Evolutionary conservation across 768 basidiomycete genomes (phyloP).

Genomic region (Termitomyces sp.): DNA sequence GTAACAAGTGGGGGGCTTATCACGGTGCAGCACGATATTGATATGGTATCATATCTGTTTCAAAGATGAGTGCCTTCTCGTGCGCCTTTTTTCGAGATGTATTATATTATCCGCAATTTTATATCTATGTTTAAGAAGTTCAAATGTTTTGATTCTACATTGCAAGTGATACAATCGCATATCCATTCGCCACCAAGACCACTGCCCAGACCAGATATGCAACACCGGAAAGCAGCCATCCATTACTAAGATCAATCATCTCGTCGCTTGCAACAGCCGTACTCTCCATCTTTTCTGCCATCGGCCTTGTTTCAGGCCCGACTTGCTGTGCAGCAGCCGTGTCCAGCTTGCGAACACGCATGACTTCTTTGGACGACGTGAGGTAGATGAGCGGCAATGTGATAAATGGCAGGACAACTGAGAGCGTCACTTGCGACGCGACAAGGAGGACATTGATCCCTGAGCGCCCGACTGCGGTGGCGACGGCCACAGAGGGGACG

Average conservation of each 20-base stretch:
- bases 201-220: slow-evolving; percentile 44
- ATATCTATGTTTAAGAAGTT: too few relatives aligned
- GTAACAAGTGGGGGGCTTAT: neutral
- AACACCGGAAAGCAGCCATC: slow-evolving; percentile 27
- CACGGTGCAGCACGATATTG: neutral
- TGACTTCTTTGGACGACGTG: slow-evolving; percentile 53
- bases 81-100: too few relatives aligned
- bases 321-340: too few relatives aligned
- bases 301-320: slow-evolving; percentile 5
- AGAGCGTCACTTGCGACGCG: slow-evolving; percentile 70
- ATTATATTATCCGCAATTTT: too few relatives aligned
- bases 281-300: slow-evolving; percentile 7
- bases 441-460: slow-evolving; percentile 70
- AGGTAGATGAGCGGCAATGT: slow-evolving; percentile 67
- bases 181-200: slow-evolving; percentile 44
- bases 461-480: slow-evolving; percentile 54
- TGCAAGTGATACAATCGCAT: slow-evolving; percentile 43
- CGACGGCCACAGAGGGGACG: slow-evolving; percentile 62
- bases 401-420: slow-evolving; percentile 70
- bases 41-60: neutral
- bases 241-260: slow-evolving; percentile 35
- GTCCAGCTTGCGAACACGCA: slow-evolving; percentile 44
- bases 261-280: slow-evolving; percentile 9
- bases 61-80: neutral
- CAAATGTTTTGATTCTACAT: slow-evolving; percentile 5